Evolutionary conservation across 345 rosid genomes (phyloP).

Genomic region (Hibiscus mutabilis): DNA sequence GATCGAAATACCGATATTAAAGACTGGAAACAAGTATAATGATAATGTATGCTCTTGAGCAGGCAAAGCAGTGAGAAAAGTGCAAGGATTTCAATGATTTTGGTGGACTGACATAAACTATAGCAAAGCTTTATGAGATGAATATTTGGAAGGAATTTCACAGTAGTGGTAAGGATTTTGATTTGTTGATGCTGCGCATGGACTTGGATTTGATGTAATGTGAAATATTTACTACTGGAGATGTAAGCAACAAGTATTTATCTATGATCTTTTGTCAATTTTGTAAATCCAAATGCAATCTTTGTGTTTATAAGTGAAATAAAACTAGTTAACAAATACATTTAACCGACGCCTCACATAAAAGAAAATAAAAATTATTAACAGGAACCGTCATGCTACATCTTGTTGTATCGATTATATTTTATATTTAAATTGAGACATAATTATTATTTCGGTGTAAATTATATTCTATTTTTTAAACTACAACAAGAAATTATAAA

Average conservation of each 20-base stretch:
- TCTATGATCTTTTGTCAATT: not conserved
- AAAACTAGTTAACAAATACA: no score
- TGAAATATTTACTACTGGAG: not conserved
- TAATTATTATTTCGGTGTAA: no score
- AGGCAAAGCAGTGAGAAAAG: constrained; percentile 31
- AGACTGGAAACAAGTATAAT: constrained; percentile 1
- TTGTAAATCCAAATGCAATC: not conserved
- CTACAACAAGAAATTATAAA: no score
- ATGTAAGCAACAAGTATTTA: not conserved
- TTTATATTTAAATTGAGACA: no score
- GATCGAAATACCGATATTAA: not conserved
- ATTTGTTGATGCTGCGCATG: not conserved
- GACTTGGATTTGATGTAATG: not conserved
- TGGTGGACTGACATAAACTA: not conserved
- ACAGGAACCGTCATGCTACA: no score
- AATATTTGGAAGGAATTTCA: not conserved
- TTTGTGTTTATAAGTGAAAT: not conserved
- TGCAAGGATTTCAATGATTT: not conserved
- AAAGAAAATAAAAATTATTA: no score
- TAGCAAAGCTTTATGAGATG: not conserved
- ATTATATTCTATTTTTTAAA: no score
- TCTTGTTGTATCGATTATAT: no score
- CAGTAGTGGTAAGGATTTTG: no score
- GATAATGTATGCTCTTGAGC: constrained; percentile 9
- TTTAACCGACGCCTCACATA: no score